phyloP scores from a whole-genome alignment of 2,329 filamentous ascomycete genomes.

The Fusarium tricinctum region DNA sequence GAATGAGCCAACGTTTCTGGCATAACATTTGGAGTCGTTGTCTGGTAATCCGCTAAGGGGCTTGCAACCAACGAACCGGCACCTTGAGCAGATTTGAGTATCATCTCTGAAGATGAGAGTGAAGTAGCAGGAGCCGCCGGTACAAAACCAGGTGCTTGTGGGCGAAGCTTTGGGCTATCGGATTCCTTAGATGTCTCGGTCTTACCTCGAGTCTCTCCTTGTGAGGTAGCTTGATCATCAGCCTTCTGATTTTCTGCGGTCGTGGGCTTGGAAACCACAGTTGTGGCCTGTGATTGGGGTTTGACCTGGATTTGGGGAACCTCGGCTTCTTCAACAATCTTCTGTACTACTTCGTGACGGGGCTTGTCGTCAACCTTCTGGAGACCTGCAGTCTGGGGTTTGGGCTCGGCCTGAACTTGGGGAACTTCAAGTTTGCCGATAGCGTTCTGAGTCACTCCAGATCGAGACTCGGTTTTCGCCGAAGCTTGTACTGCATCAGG shows the following conservation, averaged over 20 bases:
- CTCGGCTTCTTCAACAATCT: neutral
- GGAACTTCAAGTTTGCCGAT: neutral
- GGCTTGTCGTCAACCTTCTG: neutral
- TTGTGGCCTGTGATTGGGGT: neutral
- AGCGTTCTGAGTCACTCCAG: neutral
- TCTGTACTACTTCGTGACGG: neutral
- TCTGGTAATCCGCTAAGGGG: neutral
- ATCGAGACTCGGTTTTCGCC: neutral
- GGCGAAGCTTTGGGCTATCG: slow-evolving; percentile 26
- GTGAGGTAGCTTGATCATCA: neutral
- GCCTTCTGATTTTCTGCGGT: neutral
- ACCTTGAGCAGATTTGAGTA: neutral
- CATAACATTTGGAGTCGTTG: neutral
- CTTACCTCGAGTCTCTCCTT: slow-evolving; percentile 29
- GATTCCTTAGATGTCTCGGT: neutral
- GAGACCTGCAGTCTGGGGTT: slow-evolving; percentile 3
- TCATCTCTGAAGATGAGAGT: neutral
- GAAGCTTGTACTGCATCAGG: neutral
- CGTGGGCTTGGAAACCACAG: slow-evolving; percentile 4
- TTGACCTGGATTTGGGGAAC: neutral
- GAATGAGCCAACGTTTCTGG: neutral
- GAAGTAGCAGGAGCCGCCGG: slow-evolving; percentile 1
- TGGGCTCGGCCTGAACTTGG: slow-evolving; percentile 10
- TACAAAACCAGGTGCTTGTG: slow-evolving; percentile 39
- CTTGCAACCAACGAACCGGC: neutral